Conservation (phyloP, 306 rosid genomes). For the Lupinus albus region DNA sequence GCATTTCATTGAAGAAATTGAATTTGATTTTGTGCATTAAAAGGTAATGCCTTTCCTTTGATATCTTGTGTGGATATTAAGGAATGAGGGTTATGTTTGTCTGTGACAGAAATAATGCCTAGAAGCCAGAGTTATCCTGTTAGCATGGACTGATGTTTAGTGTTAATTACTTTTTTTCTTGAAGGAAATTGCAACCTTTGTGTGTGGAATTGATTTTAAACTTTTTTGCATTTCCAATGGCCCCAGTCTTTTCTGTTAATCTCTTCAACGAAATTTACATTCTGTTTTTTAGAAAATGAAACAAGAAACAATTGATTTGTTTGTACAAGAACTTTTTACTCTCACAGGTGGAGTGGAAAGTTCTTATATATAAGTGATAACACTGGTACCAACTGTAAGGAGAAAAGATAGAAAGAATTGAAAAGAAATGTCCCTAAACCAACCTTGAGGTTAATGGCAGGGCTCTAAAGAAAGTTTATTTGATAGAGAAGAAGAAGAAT, state of each 20-base stretch:
- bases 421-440: too few relatives aligned
- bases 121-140: constrained; percentile 15
- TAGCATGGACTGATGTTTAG: constrained; percentile 19
- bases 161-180: neutral
- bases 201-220: neutral
- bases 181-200: neutral
- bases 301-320: constrained; percentile 11
- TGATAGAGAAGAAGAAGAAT: too few relatives aligned
- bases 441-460: too few relatives aligned
- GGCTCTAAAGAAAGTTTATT: too few relatives aligned
- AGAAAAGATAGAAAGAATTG: too few relatives aligned
- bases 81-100: constrained; percentile 51
- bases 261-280: neutral
- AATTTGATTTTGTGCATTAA: constrained; percentile 54
- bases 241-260: neutral
- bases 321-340: constrained; percentile 2
- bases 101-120: constrained; percentile 36
- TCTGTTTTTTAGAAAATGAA: neutral
- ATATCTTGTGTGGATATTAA: constrained; percentile 62
- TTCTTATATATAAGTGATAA: too few relatives aligned
- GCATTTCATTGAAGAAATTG: constrained; percentile 82
- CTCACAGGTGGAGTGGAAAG: neutral
- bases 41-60: constrained; percentile 75
- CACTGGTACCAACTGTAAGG: too few relatives aligned
- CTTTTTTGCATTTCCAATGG: neutral